Percentiles rank a stretch among this genome's conserved stretches.
phyloP scores from a whole-genome alignment of 1,284 basidiomycete genomes.

The Pyrrhoderma noxium region DNA sequence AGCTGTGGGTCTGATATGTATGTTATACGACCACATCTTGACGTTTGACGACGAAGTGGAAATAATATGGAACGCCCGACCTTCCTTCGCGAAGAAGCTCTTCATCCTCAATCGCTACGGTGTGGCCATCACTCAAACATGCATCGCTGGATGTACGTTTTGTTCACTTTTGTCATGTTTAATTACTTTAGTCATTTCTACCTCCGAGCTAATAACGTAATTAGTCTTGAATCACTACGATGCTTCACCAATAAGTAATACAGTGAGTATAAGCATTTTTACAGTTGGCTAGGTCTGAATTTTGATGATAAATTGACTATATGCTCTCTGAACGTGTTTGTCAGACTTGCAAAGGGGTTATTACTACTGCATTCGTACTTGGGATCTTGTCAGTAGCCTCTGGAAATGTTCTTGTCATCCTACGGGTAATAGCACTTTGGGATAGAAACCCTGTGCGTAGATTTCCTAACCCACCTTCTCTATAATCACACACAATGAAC shows the following conservation, averaged over 20 bases:
- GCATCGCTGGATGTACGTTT: constrained; percentile 7
- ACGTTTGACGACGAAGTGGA: constrained; percentile 23
- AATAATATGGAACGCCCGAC: constrained; percentile 20
- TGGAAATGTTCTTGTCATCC: constrained; percentile 14
- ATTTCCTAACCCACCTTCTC: not conserved
- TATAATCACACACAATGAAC: not conserved
- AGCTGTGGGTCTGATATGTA: constrained; percentile 20
- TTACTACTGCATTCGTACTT: constrained; percentile 1
- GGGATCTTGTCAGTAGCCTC: constrained; percentile 10
- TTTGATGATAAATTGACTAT: too few relatives aligned
- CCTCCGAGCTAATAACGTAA: not conserved
- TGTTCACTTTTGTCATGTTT: not conserved
- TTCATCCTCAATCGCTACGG: constrained; percentile 22
- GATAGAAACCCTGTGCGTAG: constrained; percentile 15
- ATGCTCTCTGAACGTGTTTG: not conserved
- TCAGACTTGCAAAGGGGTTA: constrained; percentile 6
- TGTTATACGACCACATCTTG: constrained; percentile 24
- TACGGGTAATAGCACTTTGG: constrained; percentile 16
- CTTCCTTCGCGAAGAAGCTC: constrained; percentile 17
- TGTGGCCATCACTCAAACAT: constrained; percentile 7
- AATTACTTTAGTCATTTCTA: not conserved
- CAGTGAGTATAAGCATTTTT: not conserved
- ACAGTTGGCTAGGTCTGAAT: too few relatives aligned
- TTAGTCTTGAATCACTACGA: constrained; percentile 8
- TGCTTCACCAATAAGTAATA: not conserved